These are phyloP conservation scores for Solanum clarkiae DNA, from an alignment of 257 asterid genomes.

Conservation along the genomic window DNA sequence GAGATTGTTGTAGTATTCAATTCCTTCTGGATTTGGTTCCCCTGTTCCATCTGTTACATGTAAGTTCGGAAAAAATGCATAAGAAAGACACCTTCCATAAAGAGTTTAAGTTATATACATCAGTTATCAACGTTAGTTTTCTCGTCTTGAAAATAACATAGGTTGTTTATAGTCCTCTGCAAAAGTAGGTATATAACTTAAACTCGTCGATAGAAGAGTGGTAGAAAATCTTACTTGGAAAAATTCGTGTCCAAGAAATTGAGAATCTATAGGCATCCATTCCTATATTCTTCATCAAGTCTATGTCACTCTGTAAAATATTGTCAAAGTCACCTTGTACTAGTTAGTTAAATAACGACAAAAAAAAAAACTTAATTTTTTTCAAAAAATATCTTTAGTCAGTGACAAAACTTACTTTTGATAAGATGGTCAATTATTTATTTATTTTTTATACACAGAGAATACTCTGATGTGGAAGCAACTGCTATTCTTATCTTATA, in stretches of 20 bases:
- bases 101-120: neutral
- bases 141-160: neutral
- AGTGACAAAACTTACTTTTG: neutral
- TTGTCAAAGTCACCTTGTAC: constrained; percentile 8
- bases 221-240: constrained; percentile 40
- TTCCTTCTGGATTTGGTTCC: constrained; percentile 60
- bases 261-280: constrained; percentile 92
- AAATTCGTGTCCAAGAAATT: constrained; percentile 84
- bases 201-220: neutral
- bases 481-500: constrained; percentile 7
- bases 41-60: constrained; percentile 63
- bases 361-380: neutral
- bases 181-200: neutral
- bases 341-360: constrained; percentile 7
- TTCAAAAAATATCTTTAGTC: neutral
- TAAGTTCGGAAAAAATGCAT: neutral
- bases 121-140: too few relatives aligned
- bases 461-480: constrained; percentile 1
- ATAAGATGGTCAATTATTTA: neutral
- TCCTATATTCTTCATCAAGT: constrained; percentile 71
- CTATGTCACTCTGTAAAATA: constrained; percentile 55
- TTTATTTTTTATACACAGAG: neutral
- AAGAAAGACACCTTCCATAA: neutral
- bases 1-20: constrained; percentile 60
- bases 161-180: too few relatives aligned